Evolutionary conservation across 2,329 filamentous ascomycete species (phyloP).

Genomic region (Fusarium algeriense): DNA sequence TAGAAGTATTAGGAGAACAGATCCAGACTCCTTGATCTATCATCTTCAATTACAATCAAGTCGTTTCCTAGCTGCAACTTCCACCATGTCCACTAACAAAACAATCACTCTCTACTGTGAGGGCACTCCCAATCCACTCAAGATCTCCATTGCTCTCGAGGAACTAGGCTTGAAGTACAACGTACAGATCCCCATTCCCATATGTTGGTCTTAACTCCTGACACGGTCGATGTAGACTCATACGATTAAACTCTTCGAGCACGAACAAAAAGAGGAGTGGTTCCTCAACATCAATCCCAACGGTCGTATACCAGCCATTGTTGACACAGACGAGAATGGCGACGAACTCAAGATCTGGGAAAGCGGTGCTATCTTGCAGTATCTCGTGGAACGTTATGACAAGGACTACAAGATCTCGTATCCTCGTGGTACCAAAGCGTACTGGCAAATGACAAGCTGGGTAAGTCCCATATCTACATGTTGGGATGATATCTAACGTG

Average conservation of each 20-base stretch:
- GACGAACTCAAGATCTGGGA: conserved; percentile 82
- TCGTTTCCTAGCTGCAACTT: background rate
- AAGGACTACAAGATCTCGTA: conserved; percentile 84
- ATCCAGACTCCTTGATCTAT: background rate
- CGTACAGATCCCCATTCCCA: conserved; percentile 50
- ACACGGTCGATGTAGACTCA: conserved; percentile 55
- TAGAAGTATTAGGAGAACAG: background rate
- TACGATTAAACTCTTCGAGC: conserved; percentile 75
- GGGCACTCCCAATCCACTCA: conserved; percentile 89
- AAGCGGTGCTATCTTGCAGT: conserved; percentile 84
- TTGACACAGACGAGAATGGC: conserved; percentile 80
- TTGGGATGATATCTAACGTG: background rate
- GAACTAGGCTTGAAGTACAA: conserved; percentile 85
- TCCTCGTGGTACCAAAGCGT: conserved; percentile 76
- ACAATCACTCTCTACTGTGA: conserved; percentile 84
- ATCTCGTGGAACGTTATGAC: conserved; percentile 85
- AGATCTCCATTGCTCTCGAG: conserved; percentile 85
- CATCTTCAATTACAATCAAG: background rate
- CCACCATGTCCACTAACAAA: conserved; percentile 6
- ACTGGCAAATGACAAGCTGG: conserved; percentile 85
- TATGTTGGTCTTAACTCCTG: background rate
- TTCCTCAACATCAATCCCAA: conserved; percentile 93
- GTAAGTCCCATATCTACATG: conserved; percentile 50
- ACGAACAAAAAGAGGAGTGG: conserved; percentile 84
- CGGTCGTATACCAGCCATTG: conserved; percentile 88